Evolutionary conservation across 2,329 filamentous ascomycete species (phyloP), one percentile per base, ranked within the genome.

Genomic region (Cryoendolithus antarcticus): DNA sequence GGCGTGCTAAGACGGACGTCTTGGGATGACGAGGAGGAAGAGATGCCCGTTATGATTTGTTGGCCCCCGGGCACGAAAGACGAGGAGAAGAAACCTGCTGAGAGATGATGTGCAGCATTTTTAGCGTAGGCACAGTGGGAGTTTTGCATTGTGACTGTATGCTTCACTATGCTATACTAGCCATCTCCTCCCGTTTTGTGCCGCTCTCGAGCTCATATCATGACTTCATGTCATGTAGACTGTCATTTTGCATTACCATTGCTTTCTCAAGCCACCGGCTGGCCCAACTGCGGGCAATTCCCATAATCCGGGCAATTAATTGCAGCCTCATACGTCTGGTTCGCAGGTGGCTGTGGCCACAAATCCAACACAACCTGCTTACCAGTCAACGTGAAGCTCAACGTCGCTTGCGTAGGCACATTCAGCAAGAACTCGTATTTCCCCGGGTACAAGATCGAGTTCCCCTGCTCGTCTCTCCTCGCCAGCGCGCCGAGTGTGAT

Each of bases 11-110:
- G 6, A 10, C 32, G 40, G 4, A 33, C 35, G 12, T 32, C 33
- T 19, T 35, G 32, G 32, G 44, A 44, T 9, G 44, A 43, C 9
- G 43, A 39, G 13, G 29, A 27, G 3, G 29, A 13, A 13, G 28
- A 13, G 8, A 41, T 43, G 32, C 44, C 48, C 11, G 40, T 40
- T 15, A 53, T 53, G 48, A 45, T 53, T 9, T 45, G 48, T 36
- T 52, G 48, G 48, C 49, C 49, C 9, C 33, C 41, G 11, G 41
- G 39, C 6, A 47, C 40, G 31, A 29, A 35, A 32, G 35, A 35
- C 13, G 41, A 41, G 30, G 39, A 49, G 4, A 48, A 38, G 41
- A 46, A 36, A 37, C 41, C 47, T 13, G 30, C 30, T 37, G 19
- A 8, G 31, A 30, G 4, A n/a, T 8, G 27, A n/a, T n/a, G n/a